Evolutionary conservation across 257 asterid genomes (phyloP), one percentile per base, ranked within the genome.

Genomic region (Fraxinus anomala): DNA sequence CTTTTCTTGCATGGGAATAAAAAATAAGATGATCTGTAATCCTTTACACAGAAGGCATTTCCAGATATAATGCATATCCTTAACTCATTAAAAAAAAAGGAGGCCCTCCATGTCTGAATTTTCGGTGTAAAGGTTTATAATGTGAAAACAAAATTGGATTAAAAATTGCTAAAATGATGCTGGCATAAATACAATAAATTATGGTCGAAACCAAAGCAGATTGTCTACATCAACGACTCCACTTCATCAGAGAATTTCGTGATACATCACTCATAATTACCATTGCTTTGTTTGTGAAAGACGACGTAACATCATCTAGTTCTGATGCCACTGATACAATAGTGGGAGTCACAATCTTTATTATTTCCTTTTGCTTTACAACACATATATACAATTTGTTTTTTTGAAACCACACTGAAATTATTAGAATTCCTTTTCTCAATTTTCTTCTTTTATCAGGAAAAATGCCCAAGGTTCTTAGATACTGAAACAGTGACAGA

Each of bases 101-200:
- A 59, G 3, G 28, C 26, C 67, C 3, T 59, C 13, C 67, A 59
- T 8, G 3, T 30, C 67, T 9, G 30, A 21, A 23, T 21, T 59
- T 6, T 21, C 14, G 13, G 14, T 59, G 30, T 47, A 73, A 68
- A 54, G n/a, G 51, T 65, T 65, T 63, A 71, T 68, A 40, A 40
- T 11, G 16, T 40, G 49, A 33, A 37, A 68, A 73, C 54, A 10
- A 0, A 39, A 51, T n/a, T 54, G 33, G 30, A 26, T 72, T 51
- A 56, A 54, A 34, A 63, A 39, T 68, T 73, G 56, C 51, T 74
- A 73, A 10, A 56, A 61, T 81, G 63, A 79, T 47, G n/a, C 67
- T 36, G 66, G 68, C 7, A 49, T 65, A 10, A 71, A 66, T 28
- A 75, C 21, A 40, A 12, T 42, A 40, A 19, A 31, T 24, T 33